Base-by-base conservation (phyloP, 495 filamentous ascomycete genomes). In the Daldinia caldariorum region DNA sequence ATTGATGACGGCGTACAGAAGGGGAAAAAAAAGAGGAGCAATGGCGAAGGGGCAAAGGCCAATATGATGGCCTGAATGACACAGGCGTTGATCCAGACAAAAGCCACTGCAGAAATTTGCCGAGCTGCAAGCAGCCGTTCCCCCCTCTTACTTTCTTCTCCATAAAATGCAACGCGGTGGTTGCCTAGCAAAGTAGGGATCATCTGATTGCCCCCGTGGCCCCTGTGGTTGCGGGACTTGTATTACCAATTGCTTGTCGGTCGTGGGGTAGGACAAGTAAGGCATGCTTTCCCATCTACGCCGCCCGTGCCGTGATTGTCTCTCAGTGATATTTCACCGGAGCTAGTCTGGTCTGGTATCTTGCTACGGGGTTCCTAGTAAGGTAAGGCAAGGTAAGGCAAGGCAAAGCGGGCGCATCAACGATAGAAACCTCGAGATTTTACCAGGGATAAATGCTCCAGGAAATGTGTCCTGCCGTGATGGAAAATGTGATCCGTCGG, bases 281-380 rank as follows among this genome's bases (percentile, higher is more conserved):
- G 69, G 63, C 63, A 55, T 14, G 47, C 34, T 39, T 53, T 41
- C 38, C 38, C 50, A 32, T 61, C 35, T 61, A 43, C 38, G 32
- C 38, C 31, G 58, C 55, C 56, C 50, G 14, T 55, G 34, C 50
- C 43, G 66, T 56, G 47, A 29, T 56, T 59, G 59, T 63, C 63
- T 71, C 69, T 71, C 69, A 58, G 63, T 61, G 69, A 66, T 71
- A 63, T 63, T 43, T 34, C 16, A 9, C 13, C 43, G 43, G 43
- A 10, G 22, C 26, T 26, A 26, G 20, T 45, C 26, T 53, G 31
- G 38, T 53, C 60, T 60, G 31, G 55, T 29, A 38, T 53, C 51
- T 38, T 58, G 59, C 63, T 67, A 58, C 69, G 59, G 38, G 68
- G 58, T 58, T 58, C 69, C 63, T 62, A 59, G 32, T 20, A 22